Base-by-base conservation (phyloP, 352 stramenopile species). In the Phytophthora sp. region DNA sequence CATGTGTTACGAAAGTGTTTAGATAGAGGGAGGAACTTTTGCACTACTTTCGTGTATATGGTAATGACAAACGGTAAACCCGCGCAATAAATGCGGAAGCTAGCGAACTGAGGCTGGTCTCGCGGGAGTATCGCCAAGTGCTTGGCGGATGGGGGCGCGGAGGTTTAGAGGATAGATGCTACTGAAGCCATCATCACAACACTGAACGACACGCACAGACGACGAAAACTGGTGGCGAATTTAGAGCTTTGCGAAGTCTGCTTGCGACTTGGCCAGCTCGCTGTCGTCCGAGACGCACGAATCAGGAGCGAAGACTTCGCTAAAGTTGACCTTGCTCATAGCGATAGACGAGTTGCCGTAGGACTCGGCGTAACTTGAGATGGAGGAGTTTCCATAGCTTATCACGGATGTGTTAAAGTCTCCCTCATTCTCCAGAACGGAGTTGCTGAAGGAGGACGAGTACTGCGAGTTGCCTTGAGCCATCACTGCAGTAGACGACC, bases 321-420 rank as follows among this genome's bases (percentile, higher is more conserved):
- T 91, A 57, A 89, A 89, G 64, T 88, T 78, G 54, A 88, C 74
- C n/a, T 79, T 72, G 46, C 79, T 89, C 63, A 86, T 71, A 49
- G 71, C 45, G 26, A 77, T 76, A 20, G 77, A 75, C n/a, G 63
- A 87, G 62, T 72, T 79, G 48, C 80, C 74, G 24, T 78, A 74
- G 24, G 76, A 86, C 42, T 83, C 69, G 34, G 73, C 32, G 44
- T 54, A 67, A 56, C 56, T 74, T 15, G 62, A 67, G 23, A 76
- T 65, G 54, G 69, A 74, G 15, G 51, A 61, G 42, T 62, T 73
- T 21, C 64, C 66, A 15, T 74, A 62, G 17, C 60, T 76, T 15
- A 69, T 66, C 17, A 72, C 44, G 28, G 64, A 74, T 13, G 41
- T 37, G 32, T 51, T 66, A 44, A 66, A 70, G 20, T 59, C 60